Percentiles rank a stretch among this genome's conserved stretches.
phyloP scores from a whole-genome alignment of 345 rosid genomes.

The Aquilaria sinensis region DNA sequence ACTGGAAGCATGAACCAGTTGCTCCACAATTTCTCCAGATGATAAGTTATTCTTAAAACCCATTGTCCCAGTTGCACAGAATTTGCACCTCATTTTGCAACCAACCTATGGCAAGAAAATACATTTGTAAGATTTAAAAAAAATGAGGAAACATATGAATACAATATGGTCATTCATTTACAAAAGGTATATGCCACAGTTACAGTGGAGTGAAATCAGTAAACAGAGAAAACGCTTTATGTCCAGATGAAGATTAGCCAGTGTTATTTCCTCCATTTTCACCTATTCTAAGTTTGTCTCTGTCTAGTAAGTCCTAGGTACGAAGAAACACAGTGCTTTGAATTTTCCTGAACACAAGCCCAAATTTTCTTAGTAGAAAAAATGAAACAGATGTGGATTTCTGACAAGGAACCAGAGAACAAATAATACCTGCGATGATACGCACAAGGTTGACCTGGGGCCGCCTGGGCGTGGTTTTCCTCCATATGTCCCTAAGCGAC shows the following conservation, averaged over 20 bases:
- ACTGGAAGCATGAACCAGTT: slow-evolving; percentile 83
- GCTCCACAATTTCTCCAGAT: slow-evolving; percentile 93
- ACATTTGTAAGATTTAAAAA: neutral
- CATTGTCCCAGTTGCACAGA: slow-evolving; percentile 99
- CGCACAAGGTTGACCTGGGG: slow-evolving; percentile 72
- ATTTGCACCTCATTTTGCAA: slow-evolving; percentile 98
- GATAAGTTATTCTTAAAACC: slow-evolving; percentile 83
- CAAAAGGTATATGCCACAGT: neutral
- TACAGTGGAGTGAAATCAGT: slow-evolving; percentile 2
- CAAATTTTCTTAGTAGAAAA: too few species aligned
- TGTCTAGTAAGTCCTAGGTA: too few species aligned
- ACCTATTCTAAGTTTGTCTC: too few species aligned
- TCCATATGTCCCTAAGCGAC: slow-evolving; percentile 71
- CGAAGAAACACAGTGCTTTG: too few species aligned
- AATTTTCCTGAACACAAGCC: too few species aligned
- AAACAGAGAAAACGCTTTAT: neutral
- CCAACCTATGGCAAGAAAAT: slow-evolving; percentile 57
- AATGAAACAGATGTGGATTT: neutral
- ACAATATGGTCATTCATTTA: neutral
- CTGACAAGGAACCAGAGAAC: neutral
- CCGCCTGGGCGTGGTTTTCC: slow-evolving; percentile 93
- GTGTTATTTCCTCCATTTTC: too few species aligned
- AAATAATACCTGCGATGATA: slow-evolving; percentile 77
- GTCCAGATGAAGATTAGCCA: neutral
- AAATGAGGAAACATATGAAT: neutral